phyloP scores from a whole-genome alignment of 2,329 filamentous ascomycete genomes.

The Aspergillus niger region DNA sequence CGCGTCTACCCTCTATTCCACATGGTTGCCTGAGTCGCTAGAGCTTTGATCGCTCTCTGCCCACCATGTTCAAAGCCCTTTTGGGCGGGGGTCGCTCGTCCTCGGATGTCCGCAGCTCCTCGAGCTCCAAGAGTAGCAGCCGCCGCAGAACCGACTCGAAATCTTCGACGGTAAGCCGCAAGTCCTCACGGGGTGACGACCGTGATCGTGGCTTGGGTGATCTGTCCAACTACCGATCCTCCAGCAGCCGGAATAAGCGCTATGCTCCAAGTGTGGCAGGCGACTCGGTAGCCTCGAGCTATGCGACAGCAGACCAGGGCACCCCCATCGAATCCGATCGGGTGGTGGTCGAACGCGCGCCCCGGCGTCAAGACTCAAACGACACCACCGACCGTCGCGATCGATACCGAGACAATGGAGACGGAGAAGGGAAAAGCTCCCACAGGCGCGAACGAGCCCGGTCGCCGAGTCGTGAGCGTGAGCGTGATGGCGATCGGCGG shows the following conservation, averaged over 20 bases:
- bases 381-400: constrained; percentile 24
- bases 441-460: constrained; percentile 30
- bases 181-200: constrained; percentile 50
- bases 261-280: constrained; percentile 30
- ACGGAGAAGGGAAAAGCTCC: constrained; percentile 19
- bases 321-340: constrained; percentile 31
- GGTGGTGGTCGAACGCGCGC: constrained; percentile 32
- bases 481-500: constrained; percentile 19
- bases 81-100: constrained; percentile 40
- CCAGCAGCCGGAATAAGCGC: constrained; percentile 29
- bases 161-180: constrained; percentile 38
- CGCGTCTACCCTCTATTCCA: constrained; percentile 19
- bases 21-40: constrained; percentile 30
- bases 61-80: constrained; percentile 44
- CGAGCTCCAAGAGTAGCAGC: constrained; percentile 33
- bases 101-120: constrained; percentile 37
- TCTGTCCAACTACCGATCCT: constrained; percentile 31
- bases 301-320: constrained; percentile 43
- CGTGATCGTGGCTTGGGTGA: constrained; percentile 46
- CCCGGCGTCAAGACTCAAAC: constrained; percentile 31
- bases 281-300: constrained; percentile 39
- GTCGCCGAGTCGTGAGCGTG: constrained; percentile 32
- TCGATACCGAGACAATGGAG: constrained; percentile 21
- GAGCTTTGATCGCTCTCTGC: constrained; percentile 31
- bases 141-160: constrained; percentile 38